phyloP scores from a whole-genome alignment of 768 basidiomycete genomes.

The Tubosaeta sp. region DNA sequence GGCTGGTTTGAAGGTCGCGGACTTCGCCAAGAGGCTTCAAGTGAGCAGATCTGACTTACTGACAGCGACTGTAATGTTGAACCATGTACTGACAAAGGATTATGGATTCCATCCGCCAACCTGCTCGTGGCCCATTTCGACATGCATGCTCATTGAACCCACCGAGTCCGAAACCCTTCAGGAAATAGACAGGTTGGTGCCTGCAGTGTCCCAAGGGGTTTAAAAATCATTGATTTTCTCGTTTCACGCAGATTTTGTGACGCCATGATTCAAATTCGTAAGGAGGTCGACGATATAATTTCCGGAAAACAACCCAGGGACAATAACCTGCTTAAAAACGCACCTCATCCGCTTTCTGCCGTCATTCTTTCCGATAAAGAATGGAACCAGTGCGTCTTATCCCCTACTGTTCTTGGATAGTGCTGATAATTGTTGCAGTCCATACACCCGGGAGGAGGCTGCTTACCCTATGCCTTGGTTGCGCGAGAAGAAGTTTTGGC shows the following conservation, averaged over 20 bases:
- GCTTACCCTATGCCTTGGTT: conserved; percentile 85
- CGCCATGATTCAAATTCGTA: conserved; percentile 95
- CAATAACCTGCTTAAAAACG: conserved; percentile 90
- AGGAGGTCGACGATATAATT: conserved; percentile 85
- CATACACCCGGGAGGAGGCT: conserved; percentile 88
- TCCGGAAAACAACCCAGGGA: conserved; percentile 84
- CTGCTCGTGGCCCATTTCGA: conserved; percentile 96
- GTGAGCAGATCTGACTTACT: conserved; percentile 33
- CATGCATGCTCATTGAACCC: conserved; percentile 97
- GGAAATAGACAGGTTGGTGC: conserved; percentile 75
- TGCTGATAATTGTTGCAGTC: conserved; percentile 41
- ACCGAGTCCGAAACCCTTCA: conserved; percentile 94
- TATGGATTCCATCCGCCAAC: conserved; percentile 97
- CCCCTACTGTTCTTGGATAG: neutral
- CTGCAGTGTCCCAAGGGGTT: neutral
- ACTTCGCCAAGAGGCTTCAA: conserved; percentile 96
- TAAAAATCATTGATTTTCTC: neutral
- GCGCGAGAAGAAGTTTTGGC: conserved; percentile 94
- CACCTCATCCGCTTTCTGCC: conserved; percentile 83
- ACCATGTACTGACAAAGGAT: conserved; percentile 43
- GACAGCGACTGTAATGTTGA: neutral
- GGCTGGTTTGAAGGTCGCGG: conserved; percentile 87
- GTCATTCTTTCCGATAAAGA: conserved; percentile 68
- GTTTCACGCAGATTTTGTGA: conserved; percentile 75
- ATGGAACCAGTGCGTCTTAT: conserved; percentile 72